Evolutionary conservation across 768 basidiomycete genomes (phyloP).

Genomic region (Kwoniella shandongensis): DNA sequence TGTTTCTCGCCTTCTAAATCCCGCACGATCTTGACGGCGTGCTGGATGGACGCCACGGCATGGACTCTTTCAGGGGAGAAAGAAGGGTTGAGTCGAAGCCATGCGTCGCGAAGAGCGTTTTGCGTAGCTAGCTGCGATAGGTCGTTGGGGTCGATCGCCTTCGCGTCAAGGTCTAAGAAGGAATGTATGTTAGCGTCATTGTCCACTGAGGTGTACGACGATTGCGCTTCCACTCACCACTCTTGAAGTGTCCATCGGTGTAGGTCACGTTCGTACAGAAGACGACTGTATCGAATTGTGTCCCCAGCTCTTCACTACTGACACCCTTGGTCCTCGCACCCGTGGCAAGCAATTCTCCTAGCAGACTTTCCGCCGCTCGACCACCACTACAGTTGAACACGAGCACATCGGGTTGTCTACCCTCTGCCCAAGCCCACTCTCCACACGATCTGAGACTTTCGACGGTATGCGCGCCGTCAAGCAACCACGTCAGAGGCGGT

Average conservation of each 20-base stretch:
- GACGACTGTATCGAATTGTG: constrained; percentile 72
- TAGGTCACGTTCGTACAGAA: constrained; percentile 98
- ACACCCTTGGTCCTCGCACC: constrained; percentile 49
- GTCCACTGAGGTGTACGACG: no score
- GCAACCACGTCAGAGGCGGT: constrained; percentile 69
- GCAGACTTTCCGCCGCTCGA: constrained; percentile 72
- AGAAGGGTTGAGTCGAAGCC: constrained; percentile 64
- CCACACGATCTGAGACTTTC: constrained; percentile 86
- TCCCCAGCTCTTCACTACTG: constrained; percentile 30
- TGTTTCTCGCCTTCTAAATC: constrained; percentile 54
- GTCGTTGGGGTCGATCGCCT: constrained; percentile 65
- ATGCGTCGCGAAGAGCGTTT: constrained; percentile 70
- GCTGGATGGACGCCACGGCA: constrained; percentile 82
- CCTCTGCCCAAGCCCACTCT: constrained; percentile 77
- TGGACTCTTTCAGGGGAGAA: constrained; percentile 68
- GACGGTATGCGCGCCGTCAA: constrained; percentile 93
- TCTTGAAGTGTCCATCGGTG: constrained; percentile 81
- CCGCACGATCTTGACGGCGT: constrained; percentile 72
- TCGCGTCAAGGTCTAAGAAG: constrained; percentile 71
- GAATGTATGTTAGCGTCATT: no score
- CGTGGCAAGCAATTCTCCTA: constrained; percentile 63
- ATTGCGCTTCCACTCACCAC: constrained; percentile 64
- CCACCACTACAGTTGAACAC: constrained; percentile 96
- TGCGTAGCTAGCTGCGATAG: constrained; percentile 71
- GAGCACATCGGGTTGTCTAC: constrained; percentile 58